A percentile compares a stretch with the other conserved stretches of the same genome.
Evolutionary conservation across 2,329 filamentous ascomycete genomes (phyloP).

Genomic region (Cytospora leucostoma): DNA sequence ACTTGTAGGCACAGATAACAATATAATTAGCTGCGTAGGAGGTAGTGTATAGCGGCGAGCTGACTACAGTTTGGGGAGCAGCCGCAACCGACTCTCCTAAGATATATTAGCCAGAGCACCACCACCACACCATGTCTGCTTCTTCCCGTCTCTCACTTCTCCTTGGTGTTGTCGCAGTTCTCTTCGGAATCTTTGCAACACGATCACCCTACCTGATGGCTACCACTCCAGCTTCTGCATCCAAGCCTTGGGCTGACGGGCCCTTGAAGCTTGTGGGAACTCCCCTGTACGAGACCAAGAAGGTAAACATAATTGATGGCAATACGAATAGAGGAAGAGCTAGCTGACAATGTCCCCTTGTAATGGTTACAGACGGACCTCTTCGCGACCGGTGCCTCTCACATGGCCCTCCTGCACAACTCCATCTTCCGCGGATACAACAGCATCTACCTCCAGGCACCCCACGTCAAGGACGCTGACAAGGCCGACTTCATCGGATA

Average conservation of each 20-base stretch:
- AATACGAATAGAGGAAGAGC: neutral
- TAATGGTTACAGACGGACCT: slow-evolving; percentile 49
- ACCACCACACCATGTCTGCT: slow-evolving; percentile 20
- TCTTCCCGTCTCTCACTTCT: slow-evolving; percentile 31
- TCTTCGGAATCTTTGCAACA: slow-evolving; percentile 41
- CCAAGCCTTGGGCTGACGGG: slow-evolving; percentile 53
- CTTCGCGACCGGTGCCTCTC: slow-evolving; percentile 59
- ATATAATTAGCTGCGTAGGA: neutral
- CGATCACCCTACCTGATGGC: slow-evolving; percentile 45
- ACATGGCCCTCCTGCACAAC: slow-evolving; percentile 65
- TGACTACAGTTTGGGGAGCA: slow-evolving; percentile 6
- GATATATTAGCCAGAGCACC: neutral
- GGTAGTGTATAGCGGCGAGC: slow-evolving; percentile 10
- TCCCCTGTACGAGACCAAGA: slow-evolving; percentile 54
- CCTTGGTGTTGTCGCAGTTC: slow-evolving; percentile 36
- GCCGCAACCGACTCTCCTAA: neutral
- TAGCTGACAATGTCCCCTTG: too few species aligned
- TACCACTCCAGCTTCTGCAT: slow-evolving; percentile 34
- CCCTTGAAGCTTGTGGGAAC: slow-evolving; percentile 57
- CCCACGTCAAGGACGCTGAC: slow-evolving; percentile 52
- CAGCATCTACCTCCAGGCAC: slow-evolving; percentile 62
- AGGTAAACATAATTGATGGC: slow-evolving; percentile 43
- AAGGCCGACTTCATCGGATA: slow-evolving; percentile 60
- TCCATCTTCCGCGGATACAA: slow-evolving; percentile 65
- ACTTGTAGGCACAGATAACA: neutral